Percentiles rank a stretch among this genome's conserved stretches.
Conservation (phyloP, 345 rosid genomes). For the Melastoma malabathricum region DNA sequence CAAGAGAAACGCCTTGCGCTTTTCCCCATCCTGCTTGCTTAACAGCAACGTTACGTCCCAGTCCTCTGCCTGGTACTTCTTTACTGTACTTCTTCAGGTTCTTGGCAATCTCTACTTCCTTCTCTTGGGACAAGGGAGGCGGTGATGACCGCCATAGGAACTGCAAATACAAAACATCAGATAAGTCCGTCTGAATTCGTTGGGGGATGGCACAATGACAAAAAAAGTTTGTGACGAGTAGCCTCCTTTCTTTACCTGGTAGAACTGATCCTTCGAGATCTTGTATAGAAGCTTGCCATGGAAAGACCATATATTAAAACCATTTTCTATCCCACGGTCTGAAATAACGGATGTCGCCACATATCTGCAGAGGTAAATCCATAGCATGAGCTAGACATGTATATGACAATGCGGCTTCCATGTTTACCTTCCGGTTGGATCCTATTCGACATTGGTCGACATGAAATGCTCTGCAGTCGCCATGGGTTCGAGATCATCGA, state of each 20-base stretch:
- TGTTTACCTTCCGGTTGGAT: slow-evolving; percentile 87
- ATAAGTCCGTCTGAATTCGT: no score
- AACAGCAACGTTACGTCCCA: slow-evolving; percentile 73
- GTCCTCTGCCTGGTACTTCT: slow-evolving; percentile 88
- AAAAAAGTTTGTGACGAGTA: background rate
- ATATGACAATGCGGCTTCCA: background rate
- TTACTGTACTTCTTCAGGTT: slow-evolving; percentile 80
- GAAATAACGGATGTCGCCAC: slow-evolving; percentile 86
- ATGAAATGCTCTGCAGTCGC: slow-evolving; percentile 85
- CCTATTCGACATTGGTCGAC: slow-evolving; percentile 97
- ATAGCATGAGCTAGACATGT: background rate
- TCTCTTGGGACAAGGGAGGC: slow-evolving; percentile 60
- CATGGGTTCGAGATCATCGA: slow-evolving; percentile 92
- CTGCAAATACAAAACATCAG: slow-evolving; percentile 22
- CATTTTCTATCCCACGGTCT: slow-evolving; percentile 96
- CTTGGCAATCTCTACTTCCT: slow-evolving; percentile 88
- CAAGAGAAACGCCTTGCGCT: slow-evolving; percentile 55
- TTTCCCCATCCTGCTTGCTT: slow-evolving; percentile 83
- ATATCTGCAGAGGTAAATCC: slow-evolving; percentile 31
- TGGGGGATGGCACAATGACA: no score
- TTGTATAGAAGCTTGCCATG: slow-evolving; percentile 73
- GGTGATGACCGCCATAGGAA: slow-evolving; percentile 68
- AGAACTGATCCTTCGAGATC: slow-evolving; percentile 80
- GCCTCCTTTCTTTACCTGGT: slow-evolving; percentile 84
- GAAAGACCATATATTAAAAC: slow-evolving; percentile 91